A percentile compares a stretch with the other conserved stretches of the same genome.
Evolutionary conservation across 345 rosid genomes (phyloP).

Genomic region (Brassica carinata): DNA sequence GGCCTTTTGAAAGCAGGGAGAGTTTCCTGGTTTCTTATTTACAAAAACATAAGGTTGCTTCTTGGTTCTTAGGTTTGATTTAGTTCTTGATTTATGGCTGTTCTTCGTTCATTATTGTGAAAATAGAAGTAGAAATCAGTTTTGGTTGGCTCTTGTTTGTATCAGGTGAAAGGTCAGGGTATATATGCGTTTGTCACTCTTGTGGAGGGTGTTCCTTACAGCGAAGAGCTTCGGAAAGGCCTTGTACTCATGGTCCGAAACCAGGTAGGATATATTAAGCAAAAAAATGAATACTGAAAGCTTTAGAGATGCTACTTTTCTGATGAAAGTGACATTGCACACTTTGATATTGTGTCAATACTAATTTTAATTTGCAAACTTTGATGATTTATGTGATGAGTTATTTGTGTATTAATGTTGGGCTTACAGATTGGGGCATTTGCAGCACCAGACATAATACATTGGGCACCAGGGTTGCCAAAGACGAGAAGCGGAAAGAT

Average conservation of each 20-base stretch:
- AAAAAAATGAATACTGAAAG: not conserved
- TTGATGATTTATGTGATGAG: not conserved
- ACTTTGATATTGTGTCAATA: not conserved
- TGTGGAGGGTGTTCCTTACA: constrained; percentile 80
- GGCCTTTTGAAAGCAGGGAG: not conserved
- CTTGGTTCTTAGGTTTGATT: not conserved
- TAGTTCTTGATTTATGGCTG: not conserved
- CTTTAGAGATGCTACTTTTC: not conserved
- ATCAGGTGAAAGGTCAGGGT: constrained; percentile 92
- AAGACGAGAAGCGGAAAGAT: constrained; percentile 99
- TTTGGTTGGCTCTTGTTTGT: constrained; percentile 8
- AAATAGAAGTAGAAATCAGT: not conserved
- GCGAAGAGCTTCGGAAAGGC: constrained; percentile 84
- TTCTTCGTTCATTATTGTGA: not conserved
- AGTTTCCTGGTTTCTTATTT: not conserved
- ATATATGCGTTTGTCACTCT: constrained; percentile 97
- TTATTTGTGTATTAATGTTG: not conserved
- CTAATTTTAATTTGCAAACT: constrained; percentile 1
- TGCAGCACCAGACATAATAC: constrained; percentile 92
- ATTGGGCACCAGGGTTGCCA: constrained; percentile 96
- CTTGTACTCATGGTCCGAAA: constrained; percentile 71
- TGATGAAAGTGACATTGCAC: not conserved
- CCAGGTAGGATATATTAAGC: constrained; percentile 52
- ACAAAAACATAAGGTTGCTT: not conserved
- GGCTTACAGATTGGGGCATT: constrained; percentile 80